Conservation (phyloP, 2,329 filamentous ascomycete genomes). For the Penicillium rolfsii region DNA sequence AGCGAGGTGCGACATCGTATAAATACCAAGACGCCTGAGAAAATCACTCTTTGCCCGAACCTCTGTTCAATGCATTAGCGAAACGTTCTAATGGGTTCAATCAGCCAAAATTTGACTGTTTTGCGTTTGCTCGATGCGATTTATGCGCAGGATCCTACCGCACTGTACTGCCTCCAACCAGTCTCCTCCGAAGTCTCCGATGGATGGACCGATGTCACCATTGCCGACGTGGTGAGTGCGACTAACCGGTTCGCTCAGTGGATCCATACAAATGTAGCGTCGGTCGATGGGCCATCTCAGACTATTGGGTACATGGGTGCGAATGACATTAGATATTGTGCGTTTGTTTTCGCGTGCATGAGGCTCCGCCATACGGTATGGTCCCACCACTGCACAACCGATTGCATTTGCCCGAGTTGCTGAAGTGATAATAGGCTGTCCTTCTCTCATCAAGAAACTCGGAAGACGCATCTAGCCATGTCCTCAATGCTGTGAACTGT, state of each 20-base stretch:
- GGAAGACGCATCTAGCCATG: slow-evolving; percentile 22
- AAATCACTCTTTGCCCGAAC: too few species aligned
- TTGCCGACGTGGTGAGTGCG: slow-evolving; percentile 9
- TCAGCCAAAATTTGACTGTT: not conserved
- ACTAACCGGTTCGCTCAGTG: slow-evolving; percentile 19
- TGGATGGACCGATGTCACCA: slow-evolving; percentile 16
- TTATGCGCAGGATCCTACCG: slow-evolving; percentile 3
- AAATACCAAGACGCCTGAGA: not conserved
- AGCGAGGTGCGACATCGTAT: not conserved
- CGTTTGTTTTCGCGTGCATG: slow-evolving; percentile 25
- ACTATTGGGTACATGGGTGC: slow-evolving; percentile 23
- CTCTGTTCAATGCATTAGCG: not conserved
- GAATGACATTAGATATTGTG: slow-evolving; percentile 28
- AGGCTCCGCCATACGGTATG: slow-evolving; percentile 20
- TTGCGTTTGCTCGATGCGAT: slow-evolving; percentile 8
- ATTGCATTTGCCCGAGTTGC: too few species aligned
- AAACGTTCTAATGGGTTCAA: slow-evolving; percentile 10
- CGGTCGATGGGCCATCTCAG: not conserved
- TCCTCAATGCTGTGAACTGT: slow-evolving; percentile 15
- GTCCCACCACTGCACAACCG: not conserved
- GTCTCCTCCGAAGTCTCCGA: slow-evolving; percentile 11
- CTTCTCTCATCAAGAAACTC: slow-evolving; percentile 32
- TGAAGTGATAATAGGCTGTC: slow-evolving; percentile 29
- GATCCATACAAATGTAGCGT: slow-evolving; percentile 13
- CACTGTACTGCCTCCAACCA: slow-evolving; percentile 18